Conservation (phyloP, 2,329 filamentous ascomycete species). For the Incumbomyces delicatus region DNA sequence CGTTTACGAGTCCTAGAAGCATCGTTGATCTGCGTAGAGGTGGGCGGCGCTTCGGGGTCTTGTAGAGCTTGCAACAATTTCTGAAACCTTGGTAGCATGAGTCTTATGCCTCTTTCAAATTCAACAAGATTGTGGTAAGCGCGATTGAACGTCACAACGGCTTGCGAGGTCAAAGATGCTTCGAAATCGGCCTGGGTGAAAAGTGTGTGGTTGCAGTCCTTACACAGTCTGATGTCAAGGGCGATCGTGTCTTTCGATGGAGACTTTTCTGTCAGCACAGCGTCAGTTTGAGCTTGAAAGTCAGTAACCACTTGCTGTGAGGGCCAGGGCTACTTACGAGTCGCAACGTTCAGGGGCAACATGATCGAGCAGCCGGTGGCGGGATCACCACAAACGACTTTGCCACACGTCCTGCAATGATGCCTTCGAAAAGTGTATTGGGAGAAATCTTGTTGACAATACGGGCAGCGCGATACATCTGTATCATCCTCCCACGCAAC, state of each 20-base stretch:
- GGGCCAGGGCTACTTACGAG: conserved; percentile 38
- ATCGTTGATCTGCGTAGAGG: conserved; percentile 65
- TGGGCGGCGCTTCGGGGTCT: conserved; percentile 56
- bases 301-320: conserved; percentile 13
- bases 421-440: conserved; percentile 87
- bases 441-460: conserved; percentile 92
- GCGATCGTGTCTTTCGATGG: conserved; percentile 42
- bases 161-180: conserved; percentile 55
- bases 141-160: conserved; percentile 46
- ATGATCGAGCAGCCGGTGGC: conserved; percentile 77
- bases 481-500: conserved; percentile 94
- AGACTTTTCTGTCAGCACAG: conserved; percentile 19
- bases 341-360: conserved; percentile 66
- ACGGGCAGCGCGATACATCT: conserved; percentile 70
- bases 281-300: conserved; percentile 15
- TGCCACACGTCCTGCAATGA: conserved; percentile 87
- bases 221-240: conserved; percentile 83
- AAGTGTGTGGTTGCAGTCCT: conserved; percentile 66
- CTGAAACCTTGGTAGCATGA: conserved; percentile 76
- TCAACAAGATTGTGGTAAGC: conserved; percentile 76
- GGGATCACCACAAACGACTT: conserved; percentile 83
- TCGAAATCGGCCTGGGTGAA: conserved; percentile 70
- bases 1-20: conserved; percentile 83
- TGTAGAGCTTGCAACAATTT: conserved; percentile 64
- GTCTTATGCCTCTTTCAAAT: conserved; percentile 76